Percentiles rank a stretch among this genome's conserved stretches.
phyloP scores from a whole-genome alignment of 2,329 filamentous ascomycete species.

The Exophiala sp. region DNA sequence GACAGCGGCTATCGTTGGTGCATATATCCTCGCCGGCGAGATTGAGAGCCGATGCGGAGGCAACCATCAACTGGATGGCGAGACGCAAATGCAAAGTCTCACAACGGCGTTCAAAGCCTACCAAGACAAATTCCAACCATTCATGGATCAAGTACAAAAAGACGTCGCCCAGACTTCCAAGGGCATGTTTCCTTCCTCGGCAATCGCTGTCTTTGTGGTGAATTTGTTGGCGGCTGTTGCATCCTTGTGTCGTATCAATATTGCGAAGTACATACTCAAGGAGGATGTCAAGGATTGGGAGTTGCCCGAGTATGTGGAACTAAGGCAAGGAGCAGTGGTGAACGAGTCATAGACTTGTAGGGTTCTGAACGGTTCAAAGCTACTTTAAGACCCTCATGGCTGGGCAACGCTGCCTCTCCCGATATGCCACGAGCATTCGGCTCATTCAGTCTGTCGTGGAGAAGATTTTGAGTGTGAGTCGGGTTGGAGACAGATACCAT shows the following conservation, averaged over 20 bases:
- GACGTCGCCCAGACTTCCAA: no score
- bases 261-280: not conserved
- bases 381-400: not conserved
- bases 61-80: no score
- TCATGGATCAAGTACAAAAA: no score
- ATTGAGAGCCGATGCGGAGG: constrained; percentile 26
- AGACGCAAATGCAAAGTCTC: no score
- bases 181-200: no score
- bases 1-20: constrained; percentile 45
- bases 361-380: not conserved
- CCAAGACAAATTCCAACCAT: no score
- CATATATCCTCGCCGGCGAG: constrained; percentile 36
- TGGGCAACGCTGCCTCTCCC: not conserved
- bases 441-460: no score
- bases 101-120: no score
- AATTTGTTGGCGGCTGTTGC: not conserved
- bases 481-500: no score
- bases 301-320: not conserved
- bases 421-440: no score
- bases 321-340: not conserved
- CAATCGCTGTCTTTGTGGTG: no score
- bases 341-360: not conserved
- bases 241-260: not conserved
- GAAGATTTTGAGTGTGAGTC: no score
- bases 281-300: not conserved